Evolutionary conservation across 2,329 filamentous ascomycete species (phyloP).

Genomic region (Colletotrichum sp.): DNA sequence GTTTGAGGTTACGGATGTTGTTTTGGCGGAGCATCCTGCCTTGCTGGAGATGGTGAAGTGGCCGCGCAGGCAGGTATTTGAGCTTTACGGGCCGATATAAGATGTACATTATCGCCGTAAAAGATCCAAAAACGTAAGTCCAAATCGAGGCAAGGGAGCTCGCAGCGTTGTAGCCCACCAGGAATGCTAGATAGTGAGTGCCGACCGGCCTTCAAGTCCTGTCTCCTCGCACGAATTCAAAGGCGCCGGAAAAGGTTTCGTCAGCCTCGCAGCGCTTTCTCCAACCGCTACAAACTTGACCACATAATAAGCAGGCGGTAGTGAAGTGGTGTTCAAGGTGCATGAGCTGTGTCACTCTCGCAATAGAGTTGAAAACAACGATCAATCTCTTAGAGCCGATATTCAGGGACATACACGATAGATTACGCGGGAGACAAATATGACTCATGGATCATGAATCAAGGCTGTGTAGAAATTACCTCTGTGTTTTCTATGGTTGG

Average conservation of each 20-base stretch:
- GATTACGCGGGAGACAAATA: neutral
- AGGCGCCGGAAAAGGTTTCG: too few relatives aligned
- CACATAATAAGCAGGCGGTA: too few relatives aligned
- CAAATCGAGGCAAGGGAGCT: neutral
- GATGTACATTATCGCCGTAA: fast-evolving
- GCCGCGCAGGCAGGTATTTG: constrained; percentile 2
- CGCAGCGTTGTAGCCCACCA: neutral
- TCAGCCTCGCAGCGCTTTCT: too few relatives aligned
- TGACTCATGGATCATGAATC: neutral
- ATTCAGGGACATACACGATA: neutral
- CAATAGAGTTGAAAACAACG: neutral
- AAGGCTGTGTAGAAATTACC: neutral
- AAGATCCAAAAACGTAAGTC: fast-evolving
- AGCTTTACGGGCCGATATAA: neutral
- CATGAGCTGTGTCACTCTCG: fast-evolving
- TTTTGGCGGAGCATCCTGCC: neutral
- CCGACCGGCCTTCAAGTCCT: neutral
- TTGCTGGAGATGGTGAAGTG: neutral
- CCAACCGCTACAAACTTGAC: too few relatives aligned
- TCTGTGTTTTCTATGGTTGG: too few relatives aligned
- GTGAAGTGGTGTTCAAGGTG: too few relatives aligned
- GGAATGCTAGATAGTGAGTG: neutral
- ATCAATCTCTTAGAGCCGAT: neutral
- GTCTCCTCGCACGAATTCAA: too few relatives aligned
- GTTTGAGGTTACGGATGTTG: constrained; percentile 25